phyloP scores from a whole-genome alignment of 1,284 basidiomycete genomes.

The Ganoderma resinaceum region DNA sequence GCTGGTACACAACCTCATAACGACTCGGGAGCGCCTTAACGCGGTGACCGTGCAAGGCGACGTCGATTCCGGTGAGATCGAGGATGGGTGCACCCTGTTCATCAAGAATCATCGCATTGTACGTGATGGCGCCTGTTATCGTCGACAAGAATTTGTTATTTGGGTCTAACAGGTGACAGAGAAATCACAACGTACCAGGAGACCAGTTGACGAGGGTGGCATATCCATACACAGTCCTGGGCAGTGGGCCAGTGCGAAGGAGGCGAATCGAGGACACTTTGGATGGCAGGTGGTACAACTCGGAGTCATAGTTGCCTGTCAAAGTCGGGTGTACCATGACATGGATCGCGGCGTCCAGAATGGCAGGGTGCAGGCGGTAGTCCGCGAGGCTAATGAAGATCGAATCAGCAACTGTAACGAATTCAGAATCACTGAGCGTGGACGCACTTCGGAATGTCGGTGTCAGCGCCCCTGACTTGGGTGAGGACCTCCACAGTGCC shows the following conservation, averaged over 20 bases:
- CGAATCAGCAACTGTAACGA: background rate
- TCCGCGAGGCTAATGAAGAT: slow-evolving; percentile 16
- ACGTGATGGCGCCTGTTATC: slow-evolving; percentile 22
- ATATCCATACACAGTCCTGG: slow-evolving; percentile 30
- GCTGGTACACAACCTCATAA: slow-evolving; percentile 26
- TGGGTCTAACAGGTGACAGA: background rate
- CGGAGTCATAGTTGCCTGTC: slow-evolving; percentile 34
- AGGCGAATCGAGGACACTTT: slow-evolving; percentile 29
- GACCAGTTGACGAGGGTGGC: slow-evolving; percentile 32
- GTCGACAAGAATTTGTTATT: slow-evolving; percentile 10
- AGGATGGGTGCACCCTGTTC: slow-evolving; percentile 26
- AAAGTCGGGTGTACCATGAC: slow-evolving; percentile 38
- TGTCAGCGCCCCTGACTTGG: slow-evolving; percentile 11
- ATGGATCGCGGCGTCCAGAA: slow-evolving; percentile 47
- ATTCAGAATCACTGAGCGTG: too few relatives aligned
- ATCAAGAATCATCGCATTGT: slow-evolving; percentile 30
- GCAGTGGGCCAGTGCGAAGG: slow-evolving; percentile 23
- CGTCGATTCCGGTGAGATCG: slow-evolving; percentile 25
- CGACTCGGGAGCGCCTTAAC: slow-evolving; percentile 18
- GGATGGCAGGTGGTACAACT: slow-evolving; percentile 43
- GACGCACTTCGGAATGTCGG: slow-evolving; percentile 30
- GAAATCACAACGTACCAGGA: slow-evolving; percentile 32
- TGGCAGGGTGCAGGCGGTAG: slow-evolving; percentile 46
- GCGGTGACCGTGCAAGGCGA: slow-evolving; percentile 26
- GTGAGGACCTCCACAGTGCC: slow-evolving; percentile 16